These are phyloP conservation scores for Tetracentron sinense DNA, from an alignment of 164 flowering plant species.

Conservation along the genomic window DNA sequence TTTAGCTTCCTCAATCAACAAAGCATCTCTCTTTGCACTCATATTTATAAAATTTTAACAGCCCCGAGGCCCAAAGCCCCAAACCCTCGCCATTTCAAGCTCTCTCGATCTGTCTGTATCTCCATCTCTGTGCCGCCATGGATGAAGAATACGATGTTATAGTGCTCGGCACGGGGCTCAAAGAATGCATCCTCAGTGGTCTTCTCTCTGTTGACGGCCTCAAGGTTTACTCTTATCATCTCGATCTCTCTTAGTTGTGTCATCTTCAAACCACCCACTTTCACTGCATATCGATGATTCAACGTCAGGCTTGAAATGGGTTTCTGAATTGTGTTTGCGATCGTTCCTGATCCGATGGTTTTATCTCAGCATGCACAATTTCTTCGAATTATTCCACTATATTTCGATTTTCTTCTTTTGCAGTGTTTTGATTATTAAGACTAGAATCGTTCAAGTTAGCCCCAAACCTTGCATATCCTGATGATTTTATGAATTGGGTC, in stretches of 20 bases:
- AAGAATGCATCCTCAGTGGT: slow-evolving; percentile 61
- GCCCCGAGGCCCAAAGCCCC: too few relatives aligned
- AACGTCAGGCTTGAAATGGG: not conserved
- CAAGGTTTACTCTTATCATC: slow-evolving; percentile 27
- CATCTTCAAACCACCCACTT: not conserved
- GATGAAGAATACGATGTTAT: slow-evolving; percentile 58
- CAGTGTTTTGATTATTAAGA: not conserved
- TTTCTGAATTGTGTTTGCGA: not conserved
- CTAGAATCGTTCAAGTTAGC: not conserved
- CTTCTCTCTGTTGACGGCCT: slow-evolving; percentile 55
- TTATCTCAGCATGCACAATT: not conserved
- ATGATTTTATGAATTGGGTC: not conserved
- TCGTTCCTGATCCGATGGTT: not conserved
- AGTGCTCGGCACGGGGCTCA: slow-evolving; percentile 53
- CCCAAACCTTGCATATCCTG: not conserved
- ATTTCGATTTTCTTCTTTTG: not conserved
- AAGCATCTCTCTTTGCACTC: slow-evolving; percentile 6
- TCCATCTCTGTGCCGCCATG: slow-evolving; percentile 26
- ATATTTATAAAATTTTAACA: too few relatives aligned
- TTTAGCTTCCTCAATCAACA: slow-evolving; percentile 11
- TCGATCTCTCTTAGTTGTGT: not conserved
- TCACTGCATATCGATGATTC: not conserved
- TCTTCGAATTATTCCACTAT: not conserved
- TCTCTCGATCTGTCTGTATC: not conserved
- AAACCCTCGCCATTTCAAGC: not conserved